Evolutionary conservation across 108 stramenopile genomes (phyloP).

Genomic region (Cyclotella cryptica): DNA sequence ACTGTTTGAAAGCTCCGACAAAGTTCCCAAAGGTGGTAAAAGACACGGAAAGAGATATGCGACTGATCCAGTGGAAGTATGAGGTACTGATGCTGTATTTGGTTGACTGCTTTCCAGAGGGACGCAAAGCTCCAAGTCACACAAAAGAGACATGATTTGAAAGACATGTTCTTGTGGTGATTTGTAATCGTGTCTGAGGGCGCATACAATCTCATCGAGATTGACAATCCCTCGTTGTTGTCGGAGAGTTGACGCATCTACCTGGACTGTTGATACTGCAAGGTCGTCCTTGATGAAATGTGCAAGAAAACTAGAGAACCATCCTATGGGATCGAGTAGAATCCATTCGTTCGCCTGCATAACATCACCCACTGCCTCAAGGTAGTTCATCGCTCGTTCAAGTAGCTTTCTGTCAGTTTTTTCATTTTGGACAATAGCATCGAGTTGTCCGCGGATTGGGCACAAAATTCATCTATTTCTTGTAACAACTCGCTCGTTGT

Average conservation of each 20-base stretch:
- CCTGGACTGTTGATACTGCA: conserved; percentile 12
- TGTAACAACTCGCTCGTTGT: conserved; percentile 11
- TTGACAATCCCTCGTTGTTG: conserved; percentile 14
- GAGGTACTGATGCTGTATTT: not conserved
- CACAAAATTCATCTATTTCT: conserved; percentile 18
- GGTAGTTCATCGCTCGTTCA: conserved; percentile 18
- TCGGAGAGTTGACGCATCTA: conserved; percentile 12
- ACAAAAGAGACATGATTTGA: conserved; percentile 25
- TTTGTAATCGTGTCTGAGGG: conserved; percentile 17
- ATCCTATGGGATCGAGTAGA: conserved; percentile 28
- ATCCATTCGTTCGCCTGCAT: conserved; percentile 27
- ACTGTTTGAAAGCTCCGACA: conserved; percentile 1
- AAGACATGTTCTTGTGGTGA: conserved; percentile 17
- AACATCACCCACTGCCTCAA: conserved; percentile 30
- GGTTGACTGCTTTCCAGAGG: not conserved
- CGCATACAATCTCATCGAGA: conserved; percentile 11
- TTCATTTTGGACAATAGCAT: conserved; percentile 17
- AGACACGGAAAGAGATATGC: conserved; percentile 27
- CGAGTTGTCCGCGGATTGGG: not conserved
- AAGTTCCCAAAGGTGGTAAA: conserved; percentile 3
- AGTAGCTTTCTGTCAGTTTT: conserved; percentile 11
- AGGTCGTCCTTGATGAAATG: conserved; percentile 30
- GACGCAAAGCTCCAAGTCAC: conserved; percentile 10
- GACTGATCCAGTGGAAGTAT: not conserved
- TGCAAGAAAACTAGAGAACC: conserved; percentile 16